Evolutionary conservation across 352 stramenopile species (phyloP), one percentile per base, ranked within the genome.

Genomic region (Globisporangium spinosum): DNA sequence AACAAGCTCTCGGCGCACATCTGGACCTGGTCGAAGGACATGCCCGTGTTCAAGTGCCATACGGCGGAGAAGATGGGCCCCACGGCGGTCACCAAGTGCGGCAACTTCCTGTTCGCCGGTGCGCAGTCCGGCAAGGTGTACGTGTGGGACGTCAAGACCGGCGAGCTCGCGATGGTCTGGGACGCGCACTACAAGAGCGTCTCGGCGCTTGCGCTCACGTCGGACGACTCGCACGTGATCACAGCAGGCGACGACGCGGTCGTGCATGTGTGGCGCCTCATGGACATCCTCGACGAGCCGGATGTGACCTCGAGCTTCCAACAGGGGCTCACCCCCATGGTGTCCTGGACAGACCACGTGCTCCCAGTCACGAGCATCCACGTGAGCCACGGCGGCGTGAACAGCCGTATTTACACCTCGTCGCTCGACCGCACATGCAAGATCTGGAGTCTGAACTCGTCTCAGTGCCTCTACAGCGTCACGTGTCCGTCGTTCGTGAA

Each of bases 181-280:
- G 87, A 96, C 59, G 89, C 85, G 5, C 89, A 96, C 70, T 96
- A 94, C 80, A 96, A 96, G 80, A 83, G 76, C 64, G 81, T 93
- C 29, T 84, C 78, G 20, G 85, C 83, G 10, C 62, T 96, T 22
- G 67, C 73, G 25, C 67, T 95, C 6, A 93, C 85, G 49, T 77
- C 70, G 10, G 85, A 94, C 65, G 83, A 93, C 68, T 92, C 84
- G 25, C 89, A 92, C 59, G 72, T 95, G 12, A 77, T 93, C 45
- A 93, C 87, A 3, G 85, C 81, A 22, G 87, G 86, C 43, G 89
- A 95, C 47, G 89, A 96, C 62, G 89, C 89, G 17, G 72, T 96
- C 57, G 82, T 95, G 53, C 85, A 93, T 63, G 85, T 83, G 8
- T 96, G 89, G 89, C 76, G 81, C 56, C 75, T 93, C 20, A 69